Percentiles rank a stretch among this genome's conserved stretches.
Conservation (phyloP, 1,284 basidiomycete species). For the Taiwanofungus camphoratus region DNA sequence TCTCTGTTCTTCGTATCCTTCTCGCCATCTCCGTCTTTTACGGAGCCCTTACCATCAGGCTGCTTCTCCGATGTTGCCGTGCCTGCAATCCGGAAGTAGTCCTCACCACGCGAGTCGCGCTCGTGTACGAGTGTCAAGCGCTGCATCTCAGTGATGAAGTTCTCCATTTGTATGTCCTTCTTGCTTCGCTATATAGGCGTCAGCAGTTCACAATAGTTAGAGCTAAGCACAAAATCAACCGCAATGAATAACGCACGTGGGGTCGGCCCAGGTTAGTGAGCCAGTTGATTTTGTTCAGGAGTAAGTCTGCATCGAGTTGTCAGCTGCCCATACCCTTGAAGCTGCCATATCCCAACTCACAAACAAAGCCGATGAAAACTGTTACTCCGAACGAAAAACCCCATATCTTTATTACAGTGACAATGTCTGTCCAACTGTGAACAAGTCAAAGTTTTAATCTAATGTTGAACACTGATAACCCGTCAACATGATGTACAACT, state of each 20-base stretch:
- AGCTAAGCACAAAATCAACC: no score
- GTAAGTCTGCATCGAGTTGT: conserved; percentile 1
- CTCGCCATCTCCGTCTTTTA: no score
- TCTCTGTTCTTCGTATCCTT: no score
- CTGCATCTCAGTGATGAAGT: conserved; percentile 9
- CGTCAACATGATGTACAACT: no score
- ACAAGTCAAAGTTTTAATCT: not conserved
- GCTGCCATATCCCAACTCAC: no score
- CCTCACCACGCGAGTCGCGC: conserved; percentile 5
- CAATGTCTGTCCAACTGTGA: conserved; percentile 9
- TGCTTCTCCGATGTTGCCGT: not conserved
- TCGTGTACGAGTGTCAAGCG: conserved; percentile 7
- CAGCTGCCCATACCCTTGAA: no score
- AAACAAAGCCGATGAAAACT: conserved; percentile 6
- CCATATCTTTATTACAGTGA: conserved; percentile 12
- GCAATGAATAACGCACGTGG: no score
- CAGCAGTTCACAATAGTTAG: not conserved
- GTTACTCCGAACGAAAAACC: conserved; percentile 8
- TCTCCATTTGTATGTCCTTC: conserved; percentile 8
- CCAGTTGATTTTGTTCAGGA: conserved; percentile 6
- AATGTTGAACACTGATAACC: not conserved
- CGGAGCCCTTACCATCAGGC: no score
- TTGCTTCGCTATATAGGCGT: conserved; percentile 7
- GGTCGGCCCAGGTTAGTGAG: conserved; percentile 8
- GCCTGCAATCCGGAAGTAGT: conserved; percentile 1